phyloP scores from a whole-genome alignment of 2,329 filamentous ascomycete species.

The Canariomyces notabilis region DNA sequence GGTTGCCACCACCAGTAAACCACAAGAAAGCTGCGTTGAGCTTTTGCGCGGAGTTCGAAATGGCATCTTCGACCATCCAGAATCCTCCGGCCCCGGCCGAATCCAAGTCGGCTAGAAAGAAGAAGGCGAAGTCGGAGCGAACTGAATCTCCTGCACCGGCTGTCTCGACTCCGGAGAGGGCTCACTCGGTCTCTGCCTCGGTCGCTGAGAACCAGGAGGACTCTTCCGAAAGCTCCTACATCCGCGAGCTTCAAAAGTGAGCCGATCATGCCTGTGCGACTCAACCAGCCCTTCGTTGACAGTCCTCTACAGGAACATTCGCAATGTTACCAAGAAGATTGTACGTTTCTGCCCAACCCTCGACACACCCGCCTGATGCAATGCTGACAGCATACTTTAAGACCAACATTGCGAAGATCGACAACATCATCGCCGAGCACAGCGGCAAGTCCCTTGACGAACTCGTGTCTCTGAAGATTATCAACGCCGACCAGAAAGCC shows the following conservation, averaged over 20 bases:
- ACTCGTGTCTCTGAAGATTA: constrained; percentile 63
- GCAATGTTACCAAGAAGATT: constrained; percentile 91
- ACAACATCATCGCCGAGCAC: constrained; percentile 64
- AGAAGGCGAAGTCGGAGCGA: constrained; percentile 55
- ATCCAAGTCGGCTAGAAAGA: constrained; percentile 64
- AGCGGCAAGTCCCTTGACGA: constrained; percentile 67
- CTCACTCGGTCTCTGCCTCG: constrained; percentile 41
- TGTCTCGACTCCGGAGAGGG: constrained; percentile 45
- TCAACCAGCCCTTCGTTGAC: constrained; percentile 14
- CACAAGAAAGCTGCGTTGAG: constrained; percentile 1
- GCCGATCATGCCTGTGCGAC: constrained; percentile 26
- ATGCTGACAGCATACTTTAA: constrained; percentile 30
- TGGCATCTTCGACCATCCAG: constrained; percentile 61
- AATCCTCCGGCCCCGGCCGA: constrained; percentile 58
- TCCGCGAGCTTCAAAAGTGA: constrained; percentile 89
- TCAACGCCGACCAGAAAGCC: constrained; percentile 76
- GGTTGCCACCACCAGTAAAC: background rate
- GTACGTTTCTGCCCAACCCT: constrained; percentile 48
- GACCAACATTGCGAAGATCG: constrained; percentile 68
- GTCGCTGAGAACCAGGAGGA: constrained; percentile 56
- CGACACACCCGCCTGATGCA: constrained; percentile 6
- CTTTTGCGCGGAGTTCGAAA: constrained; percentile 30
- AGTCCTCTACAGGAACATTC: constrained; percentile 62
- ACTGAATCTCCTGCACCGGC: constrained; percentile 53
- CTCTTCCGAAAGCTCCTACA: constrained; percentile 66